These are phyloP conservation scores for Nicotiana otophora DNA, from an alignment of 257 asterid genomes.

Conservation along the genomic window DNA sequence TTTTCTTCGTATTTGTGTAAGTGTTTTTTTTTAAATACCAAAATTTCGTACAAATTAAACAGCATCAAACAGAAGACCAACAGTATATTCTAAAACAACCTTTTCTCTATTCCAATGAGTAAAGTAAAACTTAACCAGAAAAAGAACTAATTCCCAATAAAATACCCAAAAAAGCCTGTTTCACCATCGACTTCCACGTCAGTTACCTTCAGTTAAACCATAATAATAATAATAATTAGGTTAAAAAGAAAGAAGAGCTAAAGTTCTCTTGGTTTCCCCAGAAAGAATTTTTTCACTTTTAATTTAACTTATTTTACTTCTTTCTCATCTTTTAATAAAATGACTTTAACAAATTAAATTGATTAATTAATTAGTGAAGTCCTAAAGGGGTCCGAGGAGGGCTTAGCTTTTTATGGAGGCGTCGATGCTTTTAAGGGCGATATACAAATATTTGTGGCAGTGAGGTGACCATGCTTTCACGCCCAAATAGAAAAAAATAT, in stretches of 20 bases:
- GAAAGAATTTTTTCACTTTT: neutral
- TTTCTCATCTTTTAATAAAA: constrained; percentile 4
- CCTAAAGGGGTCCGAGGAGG: neutral
- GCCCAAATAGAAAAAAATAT: neutral
- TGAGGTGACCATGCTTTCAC: neutral
- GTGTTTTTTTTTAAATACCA: neutral
- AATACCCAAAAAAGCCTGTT: constrained; percentile 3
- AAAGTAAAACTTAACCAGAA: neutral
- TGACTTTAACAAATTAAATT: neutral
- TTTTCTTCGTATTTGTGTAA: neutral
- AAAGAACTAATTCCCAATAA: neutral
- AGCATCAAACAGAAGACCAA: constrained; percentile 5
- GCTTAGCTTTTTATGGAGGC: constrained; percentile 2
- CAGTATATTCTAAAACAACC: constrained; percentile 6
- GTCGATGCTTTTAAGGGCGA: neutral
- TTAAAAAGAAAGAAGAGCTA: neutral
- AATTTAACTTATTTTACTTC: neutral
- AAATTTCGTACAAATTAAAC: neutral
- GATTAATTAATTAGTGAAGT: neutral
- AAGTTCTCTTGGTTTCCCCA: neutral
- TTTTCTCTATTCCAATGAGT: constrained; percentile 2
- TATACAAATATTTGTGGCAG: neutral
- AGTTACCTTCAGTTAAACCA: neutral
- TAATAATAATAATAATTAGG: neutral
- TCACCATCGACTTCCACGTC: neutral